phyloP scores from a whole-genome alignment of 2,329 filamentous ascomycete genomes.

The Trichoderma harzianum region DNA sequence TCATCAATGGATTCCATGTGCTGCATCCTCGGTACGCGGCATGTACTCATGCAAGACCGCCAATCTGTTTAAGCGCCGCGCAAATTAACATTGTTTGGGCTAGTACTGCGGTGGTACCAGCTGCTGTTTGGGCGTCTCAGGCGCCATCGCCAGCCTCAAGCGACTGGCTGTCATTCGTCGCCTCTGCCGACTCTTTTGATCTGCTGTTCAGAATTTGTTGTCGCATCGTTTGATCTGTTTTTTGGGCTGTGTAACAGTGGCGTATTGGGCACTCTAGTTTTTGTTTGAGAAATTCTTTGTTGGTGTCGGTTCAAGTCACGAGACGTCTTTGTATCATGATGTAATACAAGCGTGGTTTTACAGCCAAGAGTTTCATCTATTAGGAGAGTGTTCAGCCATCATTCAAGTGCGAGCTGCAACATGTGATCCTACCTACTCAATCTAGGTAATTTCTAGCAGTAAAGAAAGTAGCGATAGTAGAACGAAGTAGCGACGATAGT shows the following conservation, averaged over 20 bases:
- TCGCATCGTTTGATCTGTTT: background rate
- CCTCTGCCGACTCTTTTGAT: background rate
- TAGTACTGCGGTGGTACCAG: background rate
- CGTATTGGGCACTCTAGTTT: background rate
- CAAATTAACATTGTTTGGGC: background rate
- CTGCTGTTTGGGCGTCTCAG: background rate
- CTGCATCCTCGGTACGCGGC: background rate
- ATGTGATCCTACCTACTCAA: too few species aligned
- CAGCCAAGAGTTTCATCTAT: background rate
- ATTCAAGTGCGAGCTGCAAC: too few species aligned
- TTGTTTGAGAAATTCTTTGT: background rate
- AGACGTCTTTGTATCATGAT: background rate
- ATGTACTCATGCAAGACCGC: background rate
- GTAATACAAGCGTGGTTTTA: background rate
- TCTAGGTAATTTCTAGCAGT: background rate
- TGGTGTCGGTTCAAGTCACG: background rate
- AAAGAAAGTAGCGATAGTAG: background rate
- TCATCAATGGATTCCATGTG: background rate
- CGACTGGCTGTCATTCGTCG: constrained; percentile 18
- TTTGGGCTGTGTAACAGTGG: background rate
- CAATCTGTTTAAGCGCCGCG: constrained; percentile 8
- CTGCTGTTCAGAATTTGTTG: background rate
- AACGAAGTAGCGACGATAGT: background rate
- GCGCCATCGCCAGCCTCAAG: background rate
- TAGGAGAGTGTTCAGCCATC: background rate